Percentiles rank a stretch among this genome's conserved stretches.
phyloP scores from a whole-genome alignment of 2,329 filamentous ascomycete species.

The Aspergillus arachidicola region DNA sequence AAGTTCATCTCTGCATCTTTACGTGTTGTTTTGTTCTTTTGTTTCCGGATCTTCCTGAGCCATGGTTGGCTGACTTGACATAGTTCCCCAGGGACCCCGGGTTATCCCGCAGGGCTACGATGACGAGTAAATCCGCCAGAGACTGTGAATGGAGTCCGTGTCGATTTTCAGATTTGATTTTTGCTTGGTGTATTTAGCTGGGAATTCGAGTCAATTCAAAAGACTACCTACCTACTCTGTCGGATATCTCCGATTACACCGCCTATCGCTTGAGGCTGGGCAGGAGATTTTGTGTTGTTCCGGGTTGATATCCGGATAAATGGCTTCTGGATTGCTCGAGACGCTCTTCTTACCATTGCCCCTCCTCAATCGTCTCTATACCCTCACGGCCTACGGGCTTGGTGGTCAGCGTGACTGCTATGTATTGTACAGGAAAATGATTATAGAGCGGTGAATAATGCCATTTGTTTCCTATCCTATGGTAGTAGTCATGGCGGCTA shows the following conservation, averaged over 20 bases:
- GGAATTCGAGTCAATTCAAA: constrained; percentile 15
- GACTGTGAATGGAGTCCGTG: constrained; percentile 14
- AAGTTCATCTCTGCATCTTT: constrained; percentile 48
- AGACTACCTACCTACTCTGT: not conserved
- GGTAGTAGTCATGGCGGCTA: not conserved
- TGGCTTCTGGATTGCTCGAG: not conserved
- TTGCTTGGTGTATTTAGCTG: constrained; percentile 23
- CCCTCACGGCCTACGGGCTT: constrained; percentile 3
- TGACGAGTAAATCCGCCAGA: constrained; percentile 37
- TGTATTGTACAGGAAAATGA: constrained; percentile 26
- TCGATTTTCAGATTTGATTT: constrained; percentile 19
- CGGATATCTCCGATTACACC: constrained; percentile 1
- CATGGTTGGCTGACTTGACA: not conserved
- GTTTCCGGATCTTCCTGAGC: not conserved
- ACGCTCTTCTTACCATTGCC: not conserved
- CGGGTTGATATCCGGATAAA: not conserved
- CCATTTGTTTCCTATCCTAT: constrained; percentile 3
- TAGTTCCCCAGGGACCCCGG: constrained; percentile 51
- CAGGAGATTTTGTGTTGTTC: not conserved
- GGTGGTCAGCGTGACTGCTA: constrained; percentile 6
- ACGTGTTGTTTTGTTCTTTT: not conserved
- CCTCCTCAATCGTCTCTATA: constrained; percentile 11
- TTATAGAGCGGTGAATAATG: constrained; percentile 17
- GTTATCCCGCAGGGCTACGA: constrained; percentile 51
- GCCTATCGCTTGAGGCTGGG: not conserved